These are phyloP conservation scores for Leucoagaricus sp. DNA, from an alignment of 1,284 basidiomycete genomes.

Conservation along the genomic window DNA sequence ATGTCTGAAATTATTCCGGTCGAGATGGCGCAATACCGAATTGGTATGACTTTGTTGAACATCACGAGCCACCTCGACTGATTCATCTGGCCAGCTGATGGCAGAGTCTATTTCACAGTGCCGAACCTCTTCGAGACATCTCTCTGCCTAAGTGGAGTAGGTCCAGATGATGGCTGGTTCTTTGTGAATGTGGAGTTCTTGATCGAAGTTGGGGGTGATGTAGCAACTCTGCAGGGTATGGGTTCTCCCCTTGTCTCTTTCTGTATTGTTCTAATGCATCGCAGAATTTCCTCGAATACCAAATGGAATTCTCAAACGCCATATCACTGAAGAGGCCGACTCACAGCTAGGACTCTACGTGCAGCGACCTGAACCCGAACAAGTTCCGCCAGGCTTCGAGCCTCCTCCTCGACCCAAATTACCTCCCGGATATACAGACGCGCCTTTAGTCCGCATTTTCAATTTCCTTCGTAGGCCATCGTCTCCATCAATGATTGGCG, in stretches of 20 bases:
- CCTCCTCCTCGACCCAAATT: constrained; percentile 53
- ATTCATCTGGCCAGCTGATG: constrained; percentile 50
- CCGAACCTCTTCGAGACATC: constrained; percentile 77
- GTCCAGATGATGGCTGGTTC: constrained; percentile 77
- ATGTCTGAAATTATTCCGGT: constrained; percentile 74
- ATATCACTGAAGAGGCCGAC: constrained; percentile 74
- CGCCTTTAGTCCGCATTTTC: constrained; percentile 77
- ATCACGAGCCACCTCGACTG: not conserved
- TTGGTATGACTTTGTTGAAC: constrained; percentile 49
- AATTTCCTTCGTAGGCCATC: constrained; percentile 75
- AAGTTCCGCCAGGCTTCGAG: constrained; percentile 42
- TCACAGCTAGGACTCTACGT: constrained; percentile 63
- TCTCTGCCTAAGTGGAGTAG: constrained; percentile 69
- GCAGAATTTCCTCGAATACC: constrained; percentile 73
- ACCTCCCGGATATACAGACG: constrained; percentile 61
- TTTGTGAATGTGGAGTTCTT: constrained; percentile 78
- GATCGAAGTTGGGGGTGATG: constrained; percentile 72
- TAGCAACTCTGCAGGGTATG: constrained; percentile 68
- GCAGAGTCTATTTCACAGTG: constrained; percentile 76
- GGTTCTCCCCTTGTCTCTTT: constrained; percentile 4
- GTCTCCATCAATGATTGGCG: not conserved
- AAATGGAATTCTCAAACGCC: constrained; percentile 60
- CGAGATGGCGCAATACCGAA: constrained; percentile 73
- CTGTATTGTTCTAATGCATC: not conserved
- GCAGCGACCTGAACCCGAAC: constrained; percentile 41